A percentile compares a stretch with the other conserved stretches of the same genome.
These are phyloP conservation scores for Flaveria bidentis DNA, from an alignment of 129 eudicot species.

Conservation along the genomic window DNA sequence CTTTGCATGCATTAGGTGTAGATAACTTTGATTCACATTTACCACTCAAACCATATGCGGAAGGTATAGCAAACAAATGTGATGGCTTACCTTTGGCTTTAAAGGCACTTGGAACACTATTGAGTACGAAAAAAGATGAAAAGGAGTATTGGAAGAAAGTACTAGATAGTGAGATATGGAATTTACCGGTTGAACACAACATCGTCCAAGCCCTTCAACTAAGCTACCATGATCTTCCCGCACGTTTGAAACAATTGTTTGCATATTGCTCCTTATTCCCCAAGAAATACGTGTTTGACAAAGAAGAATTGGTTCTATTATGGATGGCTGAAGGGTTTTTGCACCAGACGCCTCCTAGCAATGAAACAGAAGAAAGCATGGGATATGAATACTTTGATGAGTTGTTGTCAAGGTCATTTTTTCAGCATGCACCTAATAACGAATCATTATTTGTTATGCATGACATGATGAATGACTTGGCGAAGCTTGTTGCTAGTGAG, in stretches of 20 bases:
- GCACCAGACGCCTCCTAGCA: background rate
- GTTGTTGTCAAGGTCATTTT: constrained; percentile 35
- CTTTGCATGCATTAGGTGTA: background rate
- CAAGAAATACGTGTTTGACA: constrained; percentile 32
- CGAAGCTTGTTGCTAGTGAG: constrained; percentile 27
- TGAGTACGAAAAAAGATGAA: constrained; percentile 12
- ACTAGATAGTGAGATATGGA: constrained; percentile 15
- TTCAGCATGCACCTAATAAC: constrained; percentile 14
- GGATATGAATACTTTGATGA: constrained; percentile 31
- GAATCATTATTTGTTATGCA: constrained; percentile 36
- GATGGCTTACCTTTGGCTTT: constrained; percentile 22
- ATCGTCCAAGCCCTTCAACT: constrained; percentile 36
- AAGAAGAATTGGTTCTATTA: background rate
- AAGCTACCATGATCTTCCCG: constrained; percentile 44
- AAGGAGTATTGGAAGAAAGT: constrained; percentile 7
- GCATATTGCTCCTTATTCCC: constrained; percentile 43
- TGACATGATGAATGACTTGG: constrained; percentile 42
- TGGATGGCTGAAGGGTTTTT: constrained; percentile 50
- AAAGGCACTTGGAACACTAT: background rate
- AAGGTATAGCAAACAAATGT: constrained; percentile 11
- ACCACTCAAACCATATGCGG: background rate
- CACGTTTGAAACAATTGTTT: constrained; percentile 33
- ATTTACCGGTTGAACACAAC: background rate
- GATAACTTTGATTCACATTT: background rate
- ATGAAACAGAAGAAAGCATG: constrained; percentile 23